Evolutionary conservation across 352 stramenopile genomes (phyloP).

Genomic region (Globisporangium perplexum): DNA sequence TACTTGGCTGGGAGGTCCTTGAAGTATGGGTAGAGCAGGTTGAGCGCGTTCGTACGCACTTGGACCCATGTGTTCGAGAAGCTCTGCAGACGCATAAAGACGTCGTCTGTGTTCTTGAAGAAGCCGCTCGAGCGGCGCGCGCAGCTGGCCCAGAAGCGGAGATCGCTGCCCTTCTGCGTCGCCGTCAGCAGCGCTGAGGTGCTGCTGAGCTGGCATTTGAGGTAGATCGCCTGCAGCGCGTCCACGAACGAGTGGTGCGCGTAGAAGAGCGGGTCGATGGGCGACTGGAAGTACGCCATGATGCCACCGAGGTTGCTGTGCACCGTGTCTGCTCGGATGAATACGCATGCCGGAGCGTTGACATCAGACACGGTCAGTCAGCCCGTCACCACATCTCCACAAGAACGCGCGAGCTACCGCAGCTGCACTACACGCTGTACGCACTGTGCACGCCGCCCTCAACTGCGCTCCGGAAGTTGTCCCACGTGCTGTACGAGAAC

Average conservation of each 20-base stretch:
- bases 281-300: conserved; percentile 45
- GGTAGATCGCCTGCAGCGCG: conserved; percentile 40
- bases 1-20: conserved; percentile 33
- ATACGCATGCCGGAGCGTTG: too few species aligned
- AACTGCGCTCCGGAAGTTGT: conserved; percentile 18
- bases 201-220: conserved; percentile 32
- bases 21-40: conserved; percentile 57
- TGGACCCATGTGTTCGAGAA: conserved; percentile 24
- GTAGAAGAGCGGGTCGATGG: conserved; percentile 50
- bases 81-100: conserved; percentile 20
- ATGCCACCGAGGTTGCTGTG: conserved; percentile 33
- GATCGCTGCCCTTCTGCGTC: conserved; percentile 23
- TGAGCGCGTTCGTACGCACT: conserved; percentile 29
- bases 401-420: background rate
- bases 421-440: too few species aligned
- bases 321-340: conserved; percentile 23
- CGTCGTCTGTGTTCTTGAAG: conserved; percentile 20
- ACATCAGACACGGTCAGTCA: too few species aligned
- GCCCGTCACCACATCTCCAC: too few species aligned
- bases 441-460: conserved; percentile 49
- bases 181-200: conserved; percentile 18
- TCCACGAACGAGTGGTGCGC: conserved; percentile 44
- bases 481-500: conserved; percentile 26
- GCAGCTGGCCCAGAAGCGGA: conserved; percentile 28
- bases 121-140: conserved; percentile 9